phyloP scores from a whole-genome alignment of 139 green algal genomes.

The Tetradesmus lagerheimii region DNA sequence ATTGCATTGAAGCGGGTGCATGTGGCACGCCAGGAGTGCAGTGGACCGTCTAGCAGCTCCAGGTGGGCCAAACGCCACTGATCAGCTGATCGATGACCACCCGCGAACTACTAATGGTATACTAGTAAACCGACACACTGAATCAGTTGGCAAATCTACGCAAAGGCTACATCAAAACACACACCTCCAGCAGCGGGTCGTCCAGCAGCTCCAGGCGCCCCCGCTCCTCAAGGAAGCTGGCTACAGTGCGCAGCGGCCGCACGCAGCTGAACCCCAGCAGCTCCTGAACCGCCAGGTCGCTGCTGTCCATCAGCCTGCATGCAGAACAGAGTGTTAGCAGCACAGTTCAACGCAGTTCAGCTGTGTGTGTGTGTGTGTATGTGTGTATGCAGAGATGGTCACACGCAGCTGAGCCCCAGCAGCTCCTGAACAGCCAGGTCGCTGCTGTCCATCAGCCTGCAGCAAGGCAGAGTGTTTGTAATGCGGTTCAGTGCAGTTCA shows the following conservation, averaged over 20 bases:
- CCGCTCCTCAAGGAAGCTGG: constrained; percentile 80
- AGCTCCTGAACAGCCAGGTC: constrained; percentile 61
- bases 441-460: constrained; percentile 85
- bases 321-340: not conserved
- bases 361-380: no score
- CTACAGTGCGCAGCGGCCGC: constrained; percentile 75
- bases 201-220: constrained; percentile 64
- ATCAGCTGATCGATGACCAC: no score
- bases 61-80: no score
- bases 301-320: constrained; percentile 88
- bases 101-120: no score
- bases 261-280: constrained; percentile 56
- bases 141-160: no score
- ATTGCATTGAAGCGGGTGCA: no score
- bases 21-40: no score
- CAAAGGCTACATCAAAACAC: not conserved
- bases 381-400: constrained; percentile 25
- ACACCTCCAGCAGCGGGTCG: constrained; percentile 77
- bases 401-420: constrained; percentile 51
- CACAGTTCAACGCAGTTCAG: no score
- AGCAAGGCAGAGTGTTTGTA: no score
- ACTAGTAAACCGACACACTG: no score
- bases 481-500: no score
- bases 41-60: constrained; percentile 78
- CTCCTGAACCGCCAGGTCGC: constrained; percentile 65